Percentiles rank a stretch among this genome's conserved stretches.
These are phyloP conservation scores for Gonapodya prolifera DNA, from an alignment of 192 early-diverging fungal species.

Conservation along the genomic window DNA sequence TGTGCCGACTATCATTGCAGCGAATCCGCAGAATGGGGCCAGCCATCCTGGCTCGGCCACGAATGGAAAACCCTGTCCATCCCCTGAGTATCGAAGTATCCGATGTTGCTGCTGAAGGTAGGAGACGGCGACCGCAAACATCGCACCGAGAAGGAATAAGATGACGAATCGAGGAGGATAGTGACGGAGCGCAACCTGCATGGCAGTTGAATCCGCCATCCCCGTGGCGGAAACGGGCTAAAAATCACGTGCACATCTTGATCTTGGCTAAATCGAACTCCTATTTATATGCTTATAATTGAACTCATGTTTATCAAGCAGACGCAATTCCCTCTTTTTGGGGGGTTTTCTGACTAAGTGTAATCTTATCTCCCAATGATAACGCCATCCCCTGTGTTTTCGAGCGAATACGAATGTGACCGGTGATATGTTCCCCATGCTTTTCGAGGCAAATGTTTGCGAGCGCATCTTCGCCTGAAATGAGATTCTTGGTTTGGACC, in stretches of 20 bases:
- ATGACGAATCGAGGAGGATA: slow-evolving; percentile 36
- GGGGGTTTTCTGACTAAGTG: neutral
- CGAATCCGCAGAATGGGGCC: slow-evolving; percentile 41
- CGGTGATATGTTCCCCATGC: slow-evolving; percentile 54
- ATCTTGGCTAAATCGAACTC: neutral
- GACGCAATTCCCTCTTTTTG: neutral
- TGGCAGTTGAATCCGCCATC: neutral
- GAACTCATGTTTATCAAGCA: neutral
- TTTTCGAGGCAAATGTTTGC: slow-evolving; percentile 93
- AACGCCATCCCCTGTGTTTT: slow-evolving; percentile 99
- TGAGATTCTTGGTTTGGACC: too few species aligned
- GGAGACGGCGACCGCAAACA: slow-evolving; percentile 49
- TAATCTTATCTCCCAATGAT: neutral
- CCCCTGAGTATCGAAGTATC: slow-evolving; percentile 32
- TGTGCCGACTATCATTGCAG: slow-evolving; percentile 43
- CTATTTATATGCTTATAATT: neutral
- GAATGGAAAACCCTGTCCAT: slow-evolving; percentile 18
- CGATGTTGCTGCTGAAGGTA: slow-evolving; percentile 45
- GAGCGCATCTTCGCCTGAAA: slow-evolving; percentile 72
- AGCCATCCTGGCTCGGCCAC: slow-evolving; percentile 48
- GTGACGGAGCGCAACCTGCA: slow-evolving; percentile 11
- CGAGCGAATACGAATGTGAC: slow-evolving; percentile 92
- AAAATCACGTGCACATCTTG: neutral
- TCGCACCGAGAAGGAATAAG: slow-evolving; percentile 48
- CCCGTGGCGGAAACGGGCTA: neutral